Evolutionary conservation across 73 alveolate species (phyloP), one percentile per base, ranked within the genome.

Genomic region (Tetrahymena elliotti): DNA sequence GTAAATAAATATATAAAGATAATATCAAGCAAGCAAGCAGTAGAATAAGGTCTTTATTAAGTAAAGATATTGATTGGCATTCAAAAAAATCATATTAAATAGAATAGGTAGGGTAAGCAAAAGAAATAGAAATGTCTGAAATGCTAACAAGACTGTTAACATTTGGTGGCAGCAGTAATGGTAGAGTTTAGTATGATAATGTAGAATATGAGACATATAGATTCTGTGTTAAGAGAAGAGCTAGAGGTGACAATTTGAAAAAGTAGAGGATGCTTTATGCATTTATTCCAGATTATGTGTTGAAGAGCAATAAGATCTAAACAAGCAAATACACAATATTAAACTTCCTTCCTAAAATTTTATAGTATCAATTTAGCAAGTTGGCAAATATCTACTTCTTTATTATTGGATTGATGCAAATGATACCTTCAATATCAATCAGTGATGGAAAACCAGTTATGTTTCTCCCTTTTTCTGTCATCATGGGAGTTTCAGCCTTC

Each of bases 371-470:
- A 96, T 98, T 98, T 84, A 96, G 99, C 33, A 97, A 98, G 95
- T 94, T 97, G 35, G 99, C 99, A 38, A 98, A 98, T 94, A 93
- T 98, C 54, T 98, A 98, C 97, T 98, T 98, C 97, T 95, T 98
- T 83, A 96, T 97, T 15, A 98, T 98, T 40, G 98, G 98, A 10
- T 94, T 98, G n/a, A 97, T 98, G 97, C 98, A 97, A 96, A 95
- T 96, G 94, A 95, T 98, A 37, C 97, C 97, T 92, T 96, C 96
- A 68, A 98, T 98, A 4, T 97, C 99, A 12, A 98, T 98, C 47
- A 96, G 99, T 0, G 96, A 97, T 83, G 99, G 99, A 15, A 94
- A 96, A 68, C 99, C 99, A n/a, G 98, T 96, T 88, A 98, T 96
- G 93, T 88, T 97, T 95, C 96, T 97, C 84, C 97, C 97, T 24